Evolutionary conservation across 176 grass and related monocot species (phyloP), one percentile per base, ranked within the genome.

Genomic region (Musa schizocarpa): DNA sequence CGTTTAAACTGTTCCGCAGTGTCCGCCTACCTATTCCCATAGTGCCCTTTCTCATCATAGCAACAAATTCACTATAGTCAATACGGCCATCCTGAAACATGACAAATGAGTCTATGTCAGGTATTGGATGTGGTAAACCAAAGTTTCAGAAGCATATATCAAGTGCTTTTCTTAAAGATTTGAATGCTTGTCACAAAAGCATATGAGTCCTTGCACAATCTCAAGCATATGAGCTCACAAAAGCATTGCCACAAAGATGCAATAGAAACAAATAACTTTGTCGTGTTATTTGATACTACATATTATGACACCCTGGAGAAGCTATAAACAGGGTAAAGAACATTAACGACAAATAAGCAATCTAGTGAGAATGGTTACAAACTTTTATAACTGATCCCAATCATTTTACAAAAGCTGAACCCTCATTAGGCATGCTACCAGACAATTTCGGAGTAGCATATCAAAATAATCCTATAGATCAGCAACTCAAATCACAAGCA

Each of bases 31-130:
- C 92, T 0, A 96, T 72, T 53, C 92, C 92, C 92, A 96, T 92
- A 34, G 89, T 96, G 52, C 92, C 92, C 79, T 96, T 96, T 79
- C 86, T 89, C 92, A 96, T 96, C 92, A 96, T 92, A 75, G 92
- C 92, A 83, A 89, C 89, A 54, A 96, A 96, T 59, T 96, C 92
- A 69, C 92, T 89, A 66, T 96, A 96, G 78, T 96, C 92, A 51
- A 96, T 96, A 62, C 79, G 84, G 0, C 92, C 92, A 34, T 96
- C 92, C 92, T 96, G 86, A 74, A 26, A 85, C 78, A 76, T 16
- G 9, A 54, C 20, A 16, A 12, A 53, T 9, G 19, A 43, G 34
- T 43, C 34, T 6, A 43, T 6, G 34, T 43, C 4, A 43, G 34
- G 34, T 43, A 43, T 43, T 43, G 4, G 34, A 43, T 43, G 34